These are phyloP conservation scores for Globisporangium orthogonon DNA, from an alignment of 352 stramenopile species.

Conservation along the genomic window DNA sequence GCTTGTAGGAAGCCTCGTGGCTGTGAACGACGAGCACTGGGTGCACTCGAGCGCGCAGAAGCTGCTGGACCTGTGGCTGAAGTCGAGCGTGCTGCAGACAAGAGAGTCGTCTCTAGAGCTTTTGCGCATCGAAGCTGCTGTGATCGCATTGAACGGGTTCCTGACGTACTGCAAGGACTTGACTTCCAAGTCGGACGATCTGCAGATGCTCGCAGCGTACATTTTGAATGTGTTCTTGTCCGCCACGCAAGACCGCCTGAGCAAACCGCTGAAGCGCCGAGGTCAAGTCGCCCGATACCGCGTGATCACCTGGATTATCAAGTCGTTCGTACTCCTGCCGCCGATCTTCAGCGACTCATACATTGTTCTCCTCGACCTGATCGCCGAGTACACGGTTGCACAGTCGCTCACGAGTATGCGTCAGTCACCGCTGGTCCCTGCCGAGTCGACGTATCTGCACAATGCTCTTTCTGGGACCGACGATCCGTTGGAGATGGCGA, in stretches of 20 bases:
- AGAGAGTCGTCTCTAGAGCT: constrained; percentile 78
- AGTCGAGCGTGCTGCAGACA: constrained; percentile 70
- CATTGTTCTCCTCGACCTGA: constrained; percentile 68
- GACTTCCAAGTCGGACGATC: constrained; percentile 22
- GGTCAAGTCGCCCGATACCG: constrained; percentile 77
- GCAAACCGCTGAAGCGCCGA: constrained; percentile 71
- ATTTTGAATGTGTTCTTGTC: constrained; percentile 67
- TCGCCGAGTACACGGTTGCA: constrained; percentile 72
- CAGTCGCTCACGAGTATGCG: constrained; percentile 70
- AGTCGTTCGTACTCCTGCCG: constrained; percentile 66
- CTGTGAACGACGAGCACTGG: constrained; percentile 63
- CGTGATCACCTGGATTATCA: constrained; percentile 71
- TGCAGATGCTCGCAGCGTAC: constrained; percentile 59
- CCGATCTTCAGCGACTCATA: constrained; percentile 80
- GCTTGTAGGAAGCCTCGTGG: constrained; percentile 61
- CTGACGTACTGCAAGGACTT: constrained; percentile 28
- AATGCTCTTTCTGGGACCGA: constrained; percentile 49
- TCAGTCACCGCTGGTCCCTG: constrained; percentile 46
- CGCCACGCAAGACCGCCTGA: constrained; percentile 48
- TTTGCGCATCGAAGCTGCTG: constrained; percentile 74
- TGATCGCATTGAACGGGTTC: constrained; percentile 65
- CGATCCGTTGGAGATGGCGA: constrained; percentile 56
- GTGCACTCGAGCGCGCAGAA: constrained; percentile 42
- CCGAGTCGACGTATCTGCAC: constrained; percentile 57
- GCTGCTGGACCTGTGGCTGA: constrained; percentile 68